Evolutionary conservation across 441 rosid genomes (phyloP).

Genomic region (Bocquillonia castaneifolia): DNA sequence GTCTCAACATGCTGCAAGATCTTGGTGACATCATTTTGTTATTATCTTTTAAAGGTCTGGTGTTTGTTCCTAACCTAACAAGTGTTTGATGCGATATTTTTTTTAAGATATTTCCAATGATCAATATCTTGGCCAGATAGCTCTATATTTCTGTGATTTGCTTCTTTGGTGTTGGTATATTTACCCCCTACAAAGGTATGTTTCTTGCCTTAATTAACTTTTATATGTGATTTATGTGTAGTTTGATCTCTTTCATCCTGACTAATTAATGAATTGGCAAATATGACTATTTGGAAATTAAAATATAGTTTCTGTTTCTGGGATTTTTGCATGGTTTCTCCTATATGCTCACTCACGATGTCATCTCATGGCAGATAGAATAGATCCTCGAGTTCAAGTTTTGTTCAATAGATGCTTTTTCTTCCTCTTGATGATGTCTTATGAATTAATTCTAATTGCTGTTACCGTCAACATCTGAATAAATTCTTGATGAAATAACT

Average conservation of each 20-base stretch:
- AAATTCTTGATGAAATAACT: neutral
- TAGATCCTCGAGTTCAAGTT: neutral
- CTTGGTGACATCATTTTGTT: conserved; percentile 39
- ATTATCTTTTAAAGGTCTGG: conserved; percentile 1
- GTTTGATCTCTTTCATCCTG: neutral
- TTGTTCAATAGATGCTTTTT: neutral
- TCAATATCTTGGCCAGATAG: neutral
- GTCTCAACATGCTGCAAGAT: conserved; percentile 81
- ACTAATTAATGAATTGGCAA: neutral
- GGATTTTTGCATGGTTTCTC: neutral
- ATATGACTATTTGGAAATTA: neutral
- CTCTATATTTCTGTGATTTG: neutral
- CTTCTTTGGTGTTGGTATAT: conserved; percentile 1
- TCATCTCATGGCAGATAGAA: neutral
- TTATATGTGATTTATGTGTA: neutral
- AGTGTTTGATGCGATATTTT: conserved; percentile 7
- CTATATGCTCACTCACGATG: neutral
- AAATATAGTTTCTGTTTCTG: neutral
- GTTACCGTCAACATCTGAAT: neutral
- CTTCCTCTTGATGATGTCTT: neutral
- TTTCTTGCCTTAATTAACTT: conserved; percentile 5
- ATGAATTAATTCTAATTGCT: neutral
- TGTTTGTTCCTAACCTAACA: conserved; percentile 10
- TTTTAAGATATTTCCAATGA: neutral
- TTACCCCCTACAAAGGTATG: conserved; percentile 20